Evolutionary conservation across 495 filamentous ascomycete species (phyloP), one percentile per base, ranked within the genome.

Genomic region (Platismatia glauca): DNA sequence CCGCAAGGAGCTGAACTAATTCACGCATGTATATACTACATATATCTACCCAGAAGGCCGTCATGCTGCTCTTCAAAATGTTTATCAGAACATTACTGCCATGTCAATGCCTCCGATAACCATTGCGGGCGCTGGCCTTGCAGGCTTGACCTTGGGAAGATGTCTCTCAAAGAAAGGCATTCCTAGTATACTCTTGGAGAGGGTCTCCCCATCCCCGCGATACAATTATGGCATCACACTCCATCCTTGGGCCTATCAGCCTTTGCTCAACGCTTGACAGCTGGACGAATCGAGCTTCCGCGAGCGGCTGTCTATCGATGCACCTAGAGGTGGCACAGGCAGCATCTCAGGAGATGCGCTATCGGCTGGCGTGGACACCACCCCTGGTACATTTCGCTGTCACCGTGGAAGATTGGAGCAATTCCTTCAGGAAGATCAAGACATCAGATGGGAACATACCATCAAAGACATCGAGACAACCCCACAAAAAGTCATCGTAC

Each of bases 181-280:
- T 31, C 62, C 43, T 46, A 46, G n/a, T 12, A 24, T 46, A 20
- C n/a, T 46, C 43, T 24, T 46, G 43, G 43, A 46, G 9, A 46
- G n/a, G 43, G 43, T 24, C 43, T 44, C 41, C 41, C 22, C 41
- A n/a, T n/a, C 41, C 2, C 66, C 1, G 48, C 59, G 24, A 62
- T 70, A 29, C 52, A 60, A 55, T 15, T 78, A 78, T 58, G 72
- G 73, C 48, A 73, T 78, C 41, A 74, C 74, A 12, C 64, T 78
- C 22, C 66, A 75, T 31, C 59, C 67, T 13, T 71, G 60, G 56
- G 63, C 76, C 0, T 78, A 73, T 62, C 64, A 55, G 29, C 71
- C 72, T 13, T 66, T 79, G 7, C 70, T 76, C 3, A 65, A 66
- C n/a, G 37, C 70, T 9, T 67, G 77, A 7, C 61, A 70, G 12